Percentiles rank a stretch among this genome's conserved stretches.
Conservation (phyloP, 2,329 filamentous ascomycete species). For the Calonectria crousiana region DNA sequence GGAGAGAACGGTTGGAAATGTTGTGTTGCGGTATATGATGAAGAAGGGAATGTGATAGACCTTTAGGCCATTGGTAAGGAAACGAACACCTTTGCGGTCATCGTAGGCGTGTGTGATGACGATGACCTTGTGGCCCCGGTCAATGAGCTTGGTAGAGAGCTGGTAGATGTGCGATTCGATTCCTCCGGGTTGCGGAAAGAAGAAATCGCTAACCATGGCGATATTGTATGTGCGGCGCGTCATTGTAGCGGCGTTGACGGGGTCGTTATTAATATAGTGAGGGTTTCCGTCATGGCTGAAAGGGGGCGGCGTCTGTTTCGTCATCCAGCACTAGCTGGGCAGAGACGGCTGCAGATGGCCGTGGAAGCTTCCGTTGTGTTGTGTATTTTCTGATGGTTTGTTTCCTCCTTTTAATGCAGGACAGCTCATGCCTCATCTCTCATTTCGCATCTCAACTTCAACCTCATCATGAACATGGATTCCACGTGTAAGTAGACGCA, state of each 20-base stretch:
- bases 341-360: background rate
- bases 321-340: slow-evolving; percentile 28
- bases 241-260: slow-evolving; percentile 53
- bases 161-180: slow-evolving; percentile 99
- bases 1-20: slow-evolving; percentile 97
- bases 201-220: slow-evolving; percentile 98
- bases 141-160: slow-evolving; percentile 93
- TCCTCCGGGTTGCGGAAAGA: slow-evolving; percentile 97
- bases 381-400: background rate
- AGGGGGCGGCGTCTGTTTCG: background rate
- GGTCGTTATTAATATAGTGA: slow-evolving; percentile 18
- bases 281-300: slow-evolving; percentile 31
- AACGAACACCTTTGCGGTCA: slow-evolving; percentile 90
- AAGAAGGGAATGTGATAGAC: slow-evolving; percentile 98
- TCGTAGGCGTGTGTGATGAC: slow-evolving; percentile 97
- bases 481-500: slow-evolving; percentile 37
- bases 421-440: slow-evolving; percentile 11
- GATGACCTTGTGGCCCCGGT: slow-evolving; percentile 97
- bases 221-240: slow-evolving; percentile 73
- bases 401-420: background rate
- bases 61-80: slow-evolving; percentile 97
- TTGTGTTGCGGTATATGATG: slow-evolving; percentile 92
- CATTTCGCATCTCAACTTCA: slow-evolving; percentile 22
- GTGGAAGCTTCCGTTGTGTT: background rate
- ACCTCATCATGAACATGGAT: slow-evolving; percentile 27